A percentile compares a stretch with the other conserved stretches of the same genome.
Evolutionary conservation across 768 basidiomycete genomes (phyloP).

Genomic region (Kwoniella heveanensis): DNA sequence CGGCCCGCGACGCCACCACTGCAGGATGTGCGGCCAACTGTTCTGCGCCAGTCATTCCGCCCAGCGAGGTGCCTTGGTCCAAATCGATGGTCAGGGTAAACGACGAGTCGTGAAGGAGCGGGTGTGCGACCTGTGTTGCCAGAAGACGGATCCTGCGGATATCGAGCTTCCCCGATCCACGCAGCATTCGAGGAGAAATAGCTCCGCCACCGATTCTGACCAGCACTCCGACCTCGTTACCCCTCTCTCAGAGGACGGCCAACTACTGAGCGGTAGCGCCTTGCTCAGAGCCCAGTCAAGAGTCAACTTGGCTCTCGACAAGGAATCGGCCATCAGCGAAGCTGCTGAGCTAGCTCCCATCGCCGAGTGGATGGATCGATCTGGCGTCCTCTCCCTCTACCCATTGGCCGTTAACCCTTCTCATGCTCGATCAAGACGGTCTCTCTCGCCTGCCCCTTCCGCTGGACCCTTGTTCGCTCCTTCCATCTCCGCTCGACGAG

Average conservation of each 20-base stretch:
- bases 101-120: conserved; percentile 25
- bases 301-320: conserved; percentile 2
- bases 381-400: conserved; percentile 50
- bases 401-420: conserved; percentile 44
- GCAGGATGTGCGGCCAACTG: conserved; percentile 44
- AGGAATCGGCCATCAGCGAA: neutral
- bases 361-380: conserved; percentile 46
- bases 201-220: conserved; percentile 20
- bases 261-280: conserved; percentile 9
- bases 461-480: conserved; percentile 44
- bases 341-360: conserved; percentile 38
- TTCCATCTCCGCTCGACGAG: conserved; percentile 22
- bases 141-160: conserved; percentile 3
- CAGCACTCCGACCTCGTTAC: conserved; percentile 30
- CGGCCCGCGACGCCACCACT: conserved; percentile 46
- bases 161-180: conserved; percentile 16
- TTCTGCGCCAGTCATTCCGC: conserved; percentile 40
- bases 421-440: conserved; percentile 10
- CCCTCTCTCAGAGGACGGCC: conserved; percentile 27
- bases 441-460: conserved; percentile 25
- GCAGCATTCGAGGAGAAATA: conserved; percentile 22
- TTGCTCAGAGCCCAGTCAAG: conserved; percentile 16
- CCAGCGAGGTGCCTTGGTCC: conserved; percentile 26
- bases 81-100: conserved; percentile 17
- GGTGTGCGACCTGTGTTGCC: conserved; percentile 45